These are phyloP conservation scores for Tinospora cordifolia DNA, from an alignment of 164 flowering plant genomes.

Conservation along the genomic window DNA sequence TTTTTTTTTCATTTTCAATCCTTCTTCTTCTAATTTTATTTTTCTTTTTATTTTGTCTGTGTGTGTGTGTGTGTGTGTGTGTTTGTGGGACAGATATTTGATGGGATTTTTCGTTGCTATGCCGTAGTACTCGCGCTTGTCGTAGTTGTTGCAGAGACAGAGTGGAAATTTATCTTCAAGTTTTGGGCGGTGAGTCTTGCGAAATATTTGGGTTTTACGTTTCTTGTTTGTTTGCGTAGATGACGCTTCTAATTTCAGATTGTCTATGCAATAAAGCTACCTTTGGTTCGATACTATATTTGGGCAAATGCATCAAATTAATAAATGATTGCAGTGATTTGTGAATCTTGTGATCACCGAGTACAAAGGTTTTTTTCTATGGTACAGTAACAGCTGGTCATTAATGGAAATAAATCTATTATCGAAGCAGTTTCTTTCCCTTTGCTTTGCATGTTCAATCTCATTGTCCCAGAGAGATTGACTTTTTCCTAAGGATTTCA, in stretches of 20 bases:
- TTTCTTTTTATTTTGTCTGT: background rate
- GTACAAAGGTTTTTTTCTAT: no score
- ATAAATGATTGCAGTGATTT: no score
- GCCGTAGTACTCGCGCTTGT: constrained; percentile 64
- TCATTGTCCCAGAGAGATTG: background rate
- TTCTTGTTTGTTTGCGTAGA: background rate
- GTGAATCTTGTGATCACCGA: no score
- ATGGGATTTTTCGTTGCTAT: constrained; percentile 91
- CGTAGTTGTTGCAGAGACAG: constrained; percentile 84
- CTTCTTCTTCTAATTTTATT: background rate
- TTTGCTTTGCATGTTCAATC: background rate
- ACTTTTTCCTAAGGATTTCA: background rate
- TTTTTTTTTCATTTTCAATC: background rate
- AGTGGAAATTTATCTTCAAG: constrained; percentile 68
- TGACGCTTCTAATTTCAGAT: background rate
- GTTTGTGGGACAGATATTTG: constrained; percentile 60
- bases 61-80: background rate
- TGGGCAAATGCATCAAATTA: no score
- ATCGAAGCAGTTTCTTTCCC: background rate
- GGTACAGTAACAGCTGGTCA: no score
- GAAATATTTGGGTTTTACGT: background rate
- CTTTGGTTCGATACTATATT: no score
- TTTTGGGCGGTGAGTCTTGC: constrained; percentile 60
- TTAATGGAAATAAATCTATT: no score
- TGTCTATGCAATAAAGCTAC: no score